A percentile compares a stretch with the other conserved stretches of the same genome.
phyloP scores from a whole-genome alignment of 805 yeast species.

The Starmerella geochares region DNA sequence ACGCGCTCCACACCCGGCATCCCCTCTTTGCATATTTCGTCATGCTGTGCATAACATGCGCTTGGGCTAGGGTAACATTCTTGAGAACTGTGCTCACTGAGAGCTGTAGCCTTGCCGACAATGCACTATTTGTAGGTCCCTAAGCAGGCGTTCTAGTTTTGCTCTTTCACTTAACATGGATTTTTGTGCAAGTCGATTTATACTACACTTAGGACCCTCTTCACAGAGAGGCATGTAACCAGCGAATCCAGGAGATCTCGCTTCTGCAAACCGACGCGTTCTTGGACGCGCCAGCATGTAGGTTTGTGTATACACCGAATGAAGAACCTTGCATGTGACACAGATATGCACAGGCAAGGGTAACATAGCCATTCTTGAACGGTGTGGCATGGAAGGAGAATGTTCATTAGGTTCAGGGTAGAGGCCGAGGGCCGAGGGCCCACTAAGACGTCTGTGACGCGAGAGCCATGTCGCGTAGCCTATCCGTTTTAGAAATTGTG shows the following conservation, averaged over 20 bases:
- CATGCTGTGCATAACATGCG: not conserved
- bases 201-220: not conserved
- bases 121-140: too few relatives aligned
- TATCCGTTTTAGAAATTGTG: too few relatives aligned
- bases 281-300: constrained; percentile 1
- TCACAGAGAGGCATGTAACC: not conserved
- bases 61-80: not conserved
- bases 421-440: too few relatives aligned
- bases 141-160: too few relatives aligned
- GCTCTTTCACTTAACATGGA: not conserved
- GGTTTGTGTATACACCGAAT: not conserved
- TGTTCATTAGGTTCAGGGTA: not conserved
- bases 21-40: not conserved
- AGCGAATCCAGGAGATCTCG: constrained; percentile 5
- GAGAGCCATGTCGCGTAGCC: too few relatives aligned
- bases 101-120: too few relatives aligned
- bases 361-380: not conserved
- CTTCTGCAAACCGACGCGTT: constrained; percentile 1
- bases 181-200: not conserved
- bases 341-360: not conserved
- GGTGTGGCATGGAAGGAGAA: constrained; percentile 15
- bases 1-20: too few relatives aligned
- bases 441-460: too few relatives aligned
- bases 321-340: not conserved
- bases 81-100: too few relatives aligned